Evolutionary conservation across 2,329 filamentous ascomycete genomes (phyloP).

Genomic region (Parascedosporium putredinis): DNA sequence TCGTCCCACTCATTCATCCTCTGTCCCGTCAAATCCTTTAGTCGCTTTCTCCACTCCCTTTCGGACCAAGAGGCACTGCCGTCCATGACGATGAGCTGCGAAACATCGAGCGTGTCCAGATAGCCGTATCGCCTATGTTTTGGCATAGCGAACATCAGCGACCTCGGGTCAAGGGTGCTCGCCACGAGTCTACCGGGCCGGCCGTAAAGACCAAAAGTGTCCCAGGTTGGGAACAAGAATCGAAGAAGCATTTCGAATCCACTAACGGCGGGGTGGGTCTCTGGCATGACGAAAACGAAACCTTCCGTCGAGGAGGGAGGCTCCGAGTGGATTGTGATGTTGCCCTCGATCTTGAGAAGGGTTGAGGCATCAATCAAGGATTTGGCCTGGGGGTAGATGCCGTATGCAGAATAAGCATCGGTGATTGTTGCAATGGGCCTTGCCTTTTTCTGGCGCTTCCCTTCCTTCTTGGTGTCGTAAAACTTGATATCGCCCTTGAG

Average conservation of each 20-base stretch:
- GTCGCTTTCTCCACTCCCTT: constrained; percentile 74
- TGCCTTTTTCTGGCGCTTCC: constrained; percentile 84
- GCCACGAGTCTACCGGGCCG: constrained; percentile 78
- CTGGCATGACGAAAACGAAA: constrained; percentile 97
- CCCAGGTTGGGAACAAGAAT: constrained; percentile 87
- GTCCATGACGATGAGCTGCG: constrained; percentile 64
- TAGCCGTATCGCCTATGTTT: constrained; percentile 82
- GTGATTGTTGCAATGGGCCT: constrained; percentile 84
- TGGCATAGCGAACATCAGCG: constrained; percentile 97
- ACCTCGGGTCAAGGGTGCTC: constrained; percentile 75
- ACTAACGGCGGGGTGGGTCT: constrained; percentile 79
- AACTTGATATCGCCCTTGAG: constrained; percentile 90
- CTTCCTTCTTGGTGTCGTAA: constrained; percentile 66
- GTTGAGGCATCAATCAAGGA: constrained; percentile 90
- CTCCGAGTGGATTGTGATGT: constrained; percentile 74
- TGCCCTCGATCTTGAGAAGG: constrained; percentile 84
- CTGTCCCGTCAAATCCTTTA: constrained; percentile 79
- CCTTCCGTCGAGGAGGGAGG: constrained; percentile 74
- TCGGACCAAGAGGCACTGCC: constrained; percentile 71
- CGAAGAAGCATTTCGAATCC: constrained; percentile 94
- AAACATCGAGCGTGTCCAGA: constrained; percentile 78
- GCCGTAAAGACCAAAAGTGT: constrained; percentile 85
- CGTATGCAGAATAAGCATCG: constrained; percentile 85
- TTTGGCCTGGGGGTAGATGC: constrained; percentile 91
- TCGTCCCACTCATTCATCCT: constrained; percentile 59